Base-by-base conservation (phyloP, 2,329 filamentous ascomycete species). In the Thielaviopsis ethacetica region DNA sequence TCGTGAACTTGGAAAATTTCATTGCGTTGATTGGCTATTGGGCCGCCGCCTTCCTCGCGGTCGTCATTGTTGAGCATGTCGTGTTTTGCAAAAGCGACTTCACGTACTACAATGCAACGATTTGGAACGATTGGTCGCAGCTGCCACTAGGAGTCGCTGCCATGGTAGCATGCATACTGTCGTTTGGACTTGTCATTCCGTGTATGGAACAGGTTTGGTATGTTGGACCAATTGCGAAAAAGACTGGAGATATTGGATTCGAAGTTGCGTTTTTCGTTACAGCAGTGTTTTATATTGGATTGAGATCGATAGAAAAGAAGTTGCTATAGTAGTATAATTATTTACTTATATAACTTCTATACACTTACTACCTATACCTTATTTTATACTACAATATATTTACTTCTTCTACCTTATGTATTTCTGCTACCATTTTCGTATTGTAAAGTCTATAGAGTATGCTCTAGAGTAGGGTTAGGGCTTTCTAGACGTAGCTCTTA, bases 171-270 rank as follows among this genome's bases (percentile, higher is more conserved):
- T 77, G 71, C 2, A 49, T 75, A 2, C 63, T 75, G n/a, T 74
- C 71, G 55, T 73, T 77, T 59, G 75, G 68, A 1, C 66, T 83
- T 9, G 74, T 83, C 1, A 71, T 84, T 6, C 81, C 81, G 0
- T 78, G 76, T 34, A 83, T 84, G 76, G 73, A 72, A 10, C 78
- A 82, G 67, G 76, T 74, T 3, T 84, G 80, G 80, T 84, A 76
- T 65, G 77, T 73, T 9, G 81, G 81, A 0, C 81, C 81, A 0
- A 78, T 84, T 63, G 81, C 80, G 0, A 68, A 74, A 67, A 75
- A 64, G 41, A 82, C 81, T 12, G 82, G 82, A 0, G 82, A 85
- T 63, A 78, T 85, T 66, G 83, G 82, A 0, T 84, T 85, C 60
- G 82, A 85, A 70, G 69, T 82, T 66, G 81, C 81, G 0, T 77